Conservation (phyloP, 345 rosid genomes). For the Murraya paniculata region DNA sequence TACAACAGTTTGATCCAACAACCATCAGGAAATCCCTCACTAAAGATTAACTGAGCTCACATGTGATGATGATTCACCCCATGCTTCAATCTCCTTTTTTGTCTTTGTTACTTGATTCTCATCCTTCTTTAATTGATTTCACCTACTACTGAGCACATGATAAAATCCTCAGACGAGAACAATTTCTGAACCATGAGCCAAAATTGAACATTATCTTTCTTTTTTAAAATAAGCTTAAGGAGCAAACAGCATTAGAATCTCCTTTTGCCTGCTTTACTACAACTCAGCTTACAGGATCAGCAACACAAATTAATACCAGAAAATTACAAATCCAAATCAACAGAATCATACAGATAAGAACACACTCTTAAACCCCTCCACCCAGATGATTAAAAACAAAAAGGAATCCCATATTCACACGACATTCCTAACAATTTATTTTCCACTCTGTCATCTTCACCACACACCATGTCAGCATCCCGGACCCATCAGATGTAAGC, state of each 20-base stretch:
- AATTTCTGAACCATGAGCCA: background rate
- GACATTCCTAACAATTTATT: background rate
- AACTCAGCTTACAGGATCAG: background rate
- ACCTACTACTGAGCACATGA: background rate
- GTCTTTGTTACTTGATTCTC: background rate
- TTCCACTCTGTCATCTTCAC: conserved; percentile 1
- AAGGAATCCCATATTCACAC: conserved; percentile 16
- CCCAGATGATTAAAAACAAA: conserved; percentile 2
- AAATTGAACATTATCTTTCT: background rate
- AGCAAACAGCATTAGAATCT: background rate
- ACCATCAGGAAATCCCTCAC: background rate
- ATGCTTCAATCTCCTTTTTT: background rate
- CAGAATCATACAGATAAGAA: background rate
- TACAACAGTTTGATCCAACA: background rate
- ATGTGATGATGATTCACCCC: background rate
- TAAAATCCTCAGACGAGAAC: background rate
- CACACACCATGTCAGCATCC: conserved; percentile 10
- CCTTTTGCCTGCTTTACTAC: background rate
- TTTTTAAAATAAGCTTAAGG: background rate
- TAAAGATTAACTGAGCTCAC: background rate
- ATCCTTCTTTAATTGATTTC: background rate
- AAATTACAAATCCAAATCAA: background rate
- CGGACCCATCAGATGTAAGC: conserved; percentile 12
- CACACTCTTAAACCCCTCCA: background rate
- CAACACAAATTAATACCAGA: background rate